Base-by-base conservation (phyloP, 495 filamentous ascomycete genomes). In the Sabuloglossum arenarium region DNA sequence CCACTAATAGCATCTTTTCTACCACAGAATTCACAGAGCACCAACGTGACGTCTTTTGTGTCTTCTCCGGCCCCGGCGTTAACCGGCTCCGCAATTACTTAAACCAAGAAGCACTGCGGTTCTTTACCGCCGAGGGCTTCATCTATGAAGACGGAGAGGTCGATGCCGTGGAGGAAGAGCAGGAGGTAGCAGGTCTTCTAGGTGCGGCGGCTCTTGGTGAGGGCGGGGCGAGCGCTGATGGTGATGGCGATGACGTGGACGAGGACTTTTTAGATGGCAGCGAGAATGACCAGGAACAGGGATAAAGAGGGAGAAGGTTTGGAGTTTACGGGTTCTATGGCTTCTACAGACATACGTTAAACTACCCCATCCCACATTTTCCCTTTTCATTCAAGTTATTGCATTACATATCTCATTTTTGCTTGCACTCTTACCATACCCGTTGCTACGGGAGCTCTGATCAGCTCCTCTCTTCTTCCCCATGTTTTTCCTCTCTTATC, bases 41-140 rank as follows among this genome's bases (percentile, higher is more conserved):
- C 62, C 91, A 99, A 65, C 81, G 91, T 56, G 80, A 85, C 9
- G 87, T 97, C 23, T 99, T 93, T 66, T 99, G 93, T 65, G 93
- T 99, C 43, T 99, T 97, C 68, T 94, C 88, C 19, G 91, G 93
- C 10, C 71, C 77, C 34, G 89, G 88, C 23, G 93, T 99, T 28
- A 72, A 71, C 31, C 73, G 75, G 50, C 77, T 99, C 4, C 86
- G 93, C 25, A 70, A 78, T 25, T 80, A 85, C 62, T 73, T 98
- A 31, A 95, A 93, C 55, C 65, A 62, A 55, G 60, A 72, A 62
- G 16, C 63, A 37, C 53, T 53, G 54, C 23, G 31, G 25, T 19
- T 39, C 14, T 37, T 51, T 39, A 51, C 55, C 42, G 53, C 32
- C 9, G 53, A 55, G 3, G 24, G n/a, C 32, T 55, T 55, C 53